phyloP scores from a whole-genome alignment of 495 filamentous ascomycete genomes.

The Diplogelasinospora grovesii region DNA sequence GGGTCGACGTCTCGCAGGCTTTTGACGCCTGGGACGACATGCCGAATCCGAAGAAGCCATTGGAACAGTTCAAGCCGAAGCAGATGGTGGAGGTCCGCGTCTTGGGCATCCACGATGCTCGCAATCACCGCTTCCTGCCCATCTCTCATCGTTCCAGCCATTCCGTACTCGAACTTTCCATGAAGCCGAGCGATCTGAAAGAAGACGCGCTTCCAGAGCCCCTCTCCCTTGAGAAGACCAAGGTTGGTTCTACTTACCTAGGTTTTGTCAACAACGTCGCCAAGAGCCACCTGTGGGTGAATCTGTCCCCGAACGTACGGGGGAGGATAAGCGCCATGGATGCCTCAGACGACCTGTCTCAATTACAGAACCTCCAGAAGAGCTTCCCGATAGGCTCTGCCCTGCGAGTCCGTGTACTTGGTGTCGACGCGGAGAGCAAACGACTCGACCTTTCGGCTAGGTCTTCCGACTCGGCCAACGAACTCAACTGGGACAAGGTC shows the following conservation, averaged over 20 bases:
- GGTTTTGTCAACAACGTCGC: slow-evolving; percentile 86
- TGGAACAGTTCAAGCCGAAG: slow-evolving; percentile 63
- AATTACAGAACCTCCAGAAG: slow-evolving; percentile 65
- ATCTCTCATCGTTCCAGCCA: slow-evolving; percentile 77
- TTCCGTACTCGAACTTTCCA: slow-evolving; percentile 82
- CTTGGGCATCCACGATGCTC: slow-evolving; percentile 81
- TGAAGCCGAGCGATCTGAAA: slow-evolving; percentile 62
- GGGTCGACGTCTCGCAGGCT: slow-evolving; percentile 81
- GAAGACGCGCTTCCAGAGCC: slow-evolving; percentile 35
- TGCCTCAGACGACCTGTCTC: slow-evolving; percentile 75
- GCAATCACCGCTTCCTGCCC: slow-evolving; percentile 84
- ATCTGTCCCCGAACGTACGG: slow-evolving; percentile 81
- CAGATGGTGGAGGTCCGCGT: slow-evolving; percentile 68
- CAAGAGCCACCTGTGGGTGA: slow-evolving; percentile 76
- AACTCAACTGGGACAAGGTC: slow-evolving; percentile 60
- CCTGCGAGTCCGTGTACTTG: slow-evolving; percentile 66
- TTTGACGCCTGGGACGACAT: slow-evolving; percentile 87
- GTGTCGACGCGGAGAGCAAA: slow-evolving; percentile 64
- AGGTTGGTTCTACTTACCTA: slow-evolving; percentile 60
- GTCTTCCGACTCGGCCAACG: slow-evolving; percentile 42
- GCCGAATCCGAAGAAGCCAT: slow-evolving; percentile 68
- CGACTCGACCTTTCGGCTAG: slow-evolving; percentile 78
- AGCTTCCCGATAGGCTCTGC: slow-evolving; percentile 87
- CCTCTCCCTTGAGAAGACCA: slow-evolving; percentile 69
- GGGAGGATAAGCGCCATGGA: slow-evolving; percentile 76